A percentile compares a stretch with the other conserved stretches of the same genome.
Conservation (phyloP, 106 monocot genomes). For the Platanthera zijinensis region DNA sequence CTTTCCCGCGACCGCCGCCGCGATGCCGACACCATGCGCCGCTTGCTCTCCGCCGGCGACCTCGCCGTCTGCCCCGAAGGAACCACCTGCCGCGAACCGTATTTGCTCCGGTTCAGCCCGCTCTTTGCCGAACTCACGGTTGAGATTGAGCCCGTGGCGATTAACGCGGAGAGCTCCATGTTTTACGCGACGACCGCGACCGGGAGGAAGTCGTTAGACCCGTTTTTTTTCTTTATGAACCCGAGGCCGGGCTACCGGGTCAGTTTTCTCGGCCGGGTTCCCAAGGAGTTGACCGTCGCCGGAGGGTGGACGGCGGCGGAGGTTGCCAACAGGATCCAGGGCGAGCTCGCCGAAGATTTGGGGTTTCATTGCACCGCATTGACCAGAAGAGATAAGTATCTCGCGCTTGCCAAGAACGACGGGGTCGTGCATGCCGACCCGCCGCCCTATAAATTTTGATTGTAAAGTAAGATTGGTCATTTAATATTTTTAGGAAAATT, state of each 20-base stretch:
- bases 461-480: too few relatives aligned
- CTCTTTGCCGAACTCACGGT: conserved; percentile 42
- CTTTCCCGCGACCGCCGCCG: conserved; percentile 45
- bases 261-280: neutral
- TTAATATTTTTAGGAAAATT: too few relatives aligned
- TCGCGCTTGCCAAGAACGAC: conserved; percentile 36
- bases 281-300: neutral
- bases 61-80: conserved; percentile 88
- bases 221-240: conserved; percentile 58
- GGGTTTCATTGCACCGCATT: conserved; percentile 34
- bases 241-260: conserved; percentile 27
- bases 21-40: conserved; percentile 38
- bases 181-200: conserved; percentile 44
- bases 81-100: conserved; percentile 63
- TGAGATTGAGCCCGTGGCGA: conserved; percentile 36
- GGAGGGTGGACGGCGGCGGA: conserved; percentile 7
- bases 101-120: conserved; percentile 47
- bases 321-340: conserved; percentile 34
- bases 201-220: conserved; percentile 42
- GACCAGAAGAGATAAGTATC: conserved; percentile 46
- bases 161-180: conserved; percentile 20
- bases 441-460: too few relatives aligned
- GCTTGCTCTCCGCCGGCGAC: conserved; percentile 46
- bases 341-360: conserved; percentile 17
- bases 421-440: conserved; percentile 4